Conservation (phyloP, 352 stramenopile genomes). For the Thraustochytrium sp. region DNA sequence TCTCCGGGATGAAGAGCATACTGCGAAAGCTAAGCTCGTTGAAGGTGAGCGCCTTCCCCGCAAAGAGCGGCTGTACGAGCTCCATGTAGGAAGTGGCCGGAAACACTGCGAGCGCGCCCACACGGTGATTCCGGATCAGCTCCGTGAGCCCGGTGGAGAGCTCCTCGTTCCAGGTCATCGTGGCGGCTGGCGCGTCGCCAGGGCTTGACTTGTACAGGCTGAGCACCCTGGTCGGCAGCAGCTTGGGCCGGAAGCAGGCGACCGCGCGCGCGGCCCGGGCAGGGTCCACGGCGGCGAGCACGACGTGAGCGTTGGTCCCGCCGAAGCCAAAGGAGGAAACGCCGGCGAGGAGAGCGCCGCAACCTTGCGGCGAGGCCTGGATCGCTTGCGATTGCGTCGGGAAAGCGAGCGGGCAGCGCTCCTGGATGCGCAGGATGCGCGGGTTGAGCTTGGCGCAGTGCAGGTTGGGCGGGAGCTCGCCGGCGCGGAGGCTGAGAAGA, state of each 20-base stretch:
- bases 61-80: background rate
- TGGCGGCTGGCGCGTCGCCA: background rate
- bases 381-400: no score
- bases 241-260: background rate
- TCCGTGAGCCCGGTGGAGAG: background rate
- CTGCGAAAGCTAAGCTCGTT: background rate
- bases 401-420: background rate
- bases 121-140: conserved; percentile 3
- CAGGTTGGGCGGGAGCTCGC: conserved; percentile 45
- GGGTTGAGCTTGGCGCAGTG: conserved; percentile 10
- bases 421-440: background rate
- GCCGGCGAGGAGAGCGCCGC: no score
- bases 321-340: conserved; percentile 44
- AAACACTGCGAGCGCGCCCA: background rate
- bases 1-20: conserved; percentile 1
- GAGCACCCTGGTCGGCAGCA: background rate
- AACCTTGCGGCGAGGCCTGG: no score
- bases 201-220: background rate
- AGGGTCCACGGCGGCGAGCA: background rate
- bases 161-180: background rate
- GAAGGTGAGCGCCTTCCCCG: background rate
- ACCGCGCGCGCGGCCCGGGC: background rate
- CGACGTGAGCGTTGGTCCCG: conserved; percentile 41
- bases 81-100: conserved; percentile 36
- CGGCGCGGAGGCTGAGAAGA: conserved; percentile 50